Evolutionary conservation across 2,329 filamentous ascomycete genomes (phyloP).

Genomic region (Beauveria medogensis): DNA sequence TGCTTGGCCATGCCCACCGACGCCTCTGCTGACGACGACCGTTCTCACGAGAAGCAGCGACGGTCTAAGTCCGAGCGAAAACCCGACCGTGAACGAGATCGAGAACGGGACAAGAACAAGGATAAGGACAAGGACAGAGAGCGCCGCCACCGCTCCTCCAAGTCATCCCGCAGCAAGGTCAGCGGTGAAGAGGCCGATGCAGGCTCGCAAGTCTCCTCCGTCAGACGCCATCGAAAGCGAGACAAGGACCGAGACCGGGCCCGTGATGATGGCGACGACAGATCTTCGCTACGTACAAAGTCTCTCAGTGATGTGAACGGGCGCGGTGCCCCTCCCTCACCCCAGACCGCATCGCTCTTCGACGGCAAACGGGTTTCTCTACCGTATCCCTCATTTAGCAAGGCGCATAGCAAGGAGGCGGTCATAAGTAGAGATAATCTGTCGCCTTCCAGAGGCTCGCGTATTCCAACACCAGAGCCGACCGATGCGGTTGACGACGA

Average conservation of each 20-base stretch:
- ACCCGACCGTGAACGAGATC: slow-evolving; percentile 23
- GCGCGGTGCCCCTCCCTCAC: slow-evolving; percentile 26
- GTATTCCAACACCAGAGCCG: slow-evolving; percentile 60
- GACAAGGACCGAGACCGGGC: slow-evolving; percentile 23
- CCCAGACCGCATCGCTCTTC: slow-evolving; percentile 15
- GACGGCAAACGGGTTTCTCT: slow-evolving; percentile 43
- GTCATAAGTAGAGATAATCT: slow-evolving; percentile 56
- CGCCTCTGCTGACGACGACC: slow-evolving; percentile 26
- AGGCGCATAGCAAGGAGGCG: slow-evolving; percentile 83
- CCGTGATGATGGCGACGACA: slow-evolving; percentile 14
- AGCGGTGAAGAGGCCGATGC: slow-evolving; percentile 33
- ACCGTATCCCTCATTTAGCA: slow-evolving; percentile 79
- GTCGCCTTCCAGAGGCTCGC: slow-evolving; percentile 23
- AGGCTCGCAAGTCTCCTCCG: slow-evolving; percentile 28
- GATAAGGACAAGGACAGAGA: slow-evolving; percentile 25
- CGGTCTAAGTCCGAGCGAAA: slow-evolving; percentile 33
- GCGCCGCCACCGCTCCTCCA: slow-evolving; percentile 31
- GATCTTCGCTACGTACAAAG: slow-evolving; percentile 15
- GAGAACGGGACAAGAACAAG: slow-evolving; percentile 22
- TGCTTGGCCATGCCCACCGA: slow-evolving; percentile 30
- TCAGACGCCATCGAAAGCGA: slow-evolving; percentile 24
- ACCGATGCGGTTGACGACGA: slow-evolving; percentile 42
- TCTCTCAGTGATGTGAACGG: slow-evolving; percentile 44
- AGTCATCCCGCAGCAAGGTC: slow-evolving; percentile 33
- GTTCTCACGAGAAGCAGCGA: slow-evolving; percentile 31